A percentile compares a stretch with the other conserved stretches of the same genome.
Evolutionary conservation across 2,329 filamentous ascomycete genomes (phyloP).

Genomic region (Ophiostoma tasmaniense): DNA sequence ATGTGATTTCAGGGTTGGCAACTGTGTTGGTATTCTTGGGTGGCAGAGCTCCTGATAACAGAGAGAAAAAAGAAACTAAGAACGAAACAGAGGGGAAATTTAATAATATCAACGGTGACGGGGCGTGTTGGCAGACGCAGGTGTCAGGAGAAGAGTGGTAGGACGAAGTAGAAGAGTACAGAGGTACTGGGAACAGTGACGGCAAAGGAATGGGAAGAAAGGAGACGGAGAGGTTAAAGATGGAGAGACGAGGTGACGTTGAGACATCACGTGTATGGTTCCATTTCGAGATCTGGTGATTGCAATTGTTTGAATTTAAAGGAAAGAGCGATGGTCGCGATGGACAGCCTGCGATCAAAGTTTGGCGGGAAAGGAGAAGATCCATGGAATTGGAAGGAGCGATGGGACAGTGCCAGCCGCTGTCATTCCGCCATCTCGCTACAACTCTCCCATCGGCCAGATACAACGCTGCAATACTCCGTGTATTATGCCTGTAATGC

Average conservation of each 20-base stretch:
- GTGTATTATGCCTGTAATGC: background rate
- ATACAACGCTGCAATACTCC: background rate
- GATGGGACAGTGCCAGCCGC: background rate
- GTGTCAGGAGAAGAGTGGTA: background rate
- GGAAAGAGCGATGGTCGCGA: background rate
- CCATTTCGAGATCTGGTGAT: background rate
- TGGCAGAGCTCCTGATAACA: background rate
- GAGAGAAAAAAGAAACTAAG: background rate
- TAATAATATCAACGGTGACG: background rate
- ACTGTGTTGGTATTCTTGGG: background rate
- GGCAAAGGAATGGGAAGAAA: background rate
- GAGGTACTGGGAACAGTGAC: background rate
- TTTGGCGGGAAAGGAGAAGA: background rate
- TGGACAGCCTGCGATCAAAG: background rate
- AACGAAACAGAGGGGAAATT: background rate
- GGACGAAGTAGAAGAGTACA: background rate
- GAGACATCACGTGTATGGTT: background rate
- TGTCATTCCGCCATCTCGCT: background rate
- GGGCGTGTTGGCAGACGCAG: background rate
- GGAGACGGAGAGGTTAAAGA: background rate
- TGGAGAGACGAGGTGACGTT: background rate
- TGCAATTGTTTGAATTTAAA: background rate
- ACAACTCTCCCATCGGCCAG: background rate
- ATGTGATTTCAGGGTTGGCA: background rate
- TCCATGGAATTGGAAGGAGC: slow-evolving; percentile 1